Evolutionary conservation across 2,329 filamentous ascomycete genomes (phyloP), one percentile per base, ranked within the genome.

Genomic region (Trichoderma citrinoviride): DNA sequence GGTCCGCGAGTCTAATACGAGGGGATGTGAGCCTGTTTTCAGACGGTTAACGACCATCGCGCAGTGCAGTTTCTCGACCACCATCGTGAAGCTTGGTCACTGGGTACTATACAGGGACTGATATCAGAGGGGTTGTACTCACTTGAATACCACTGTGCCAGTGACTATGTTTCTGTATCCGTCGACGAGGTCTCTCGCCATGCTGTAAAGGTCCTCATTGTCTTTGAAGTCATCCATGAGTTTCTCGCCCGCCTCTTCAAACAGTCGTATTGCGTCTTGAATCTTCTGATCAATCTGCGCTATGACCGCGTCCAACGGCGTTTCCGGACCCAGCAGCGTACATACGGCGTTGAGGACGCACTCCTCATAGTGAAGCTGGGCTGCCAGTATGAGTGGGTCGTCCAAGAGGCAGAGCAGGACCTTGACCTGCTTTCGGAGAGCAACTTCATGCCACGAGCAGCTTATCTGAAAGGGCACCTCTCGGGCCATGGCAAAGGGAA

Each of bases 131-230:
- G 14, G 53, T 5, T 29, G 27, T 44, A 69, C 75, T 54, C 61
- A 77, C 76, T 73, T 74, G 67, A 76, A 77, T 52, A 73, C 67
- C 2, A 77, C 65, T 10, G 70, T 72, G 14, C 76, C 76, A 0
- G 72, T 76, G 12, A 73, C 72, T 55, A 75, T 71, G 25, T 62
- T 55, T 15, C 71, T 72, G 10, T 72, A 73, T 2, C 73, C 76
- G n/a, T 77, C 68, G 14, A 73, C 67, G 46, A 76, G 75, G 21
- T 53, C 68, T 60, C 37, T 63, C 6, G 73, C 66, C 15, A 67
- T 23, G 8, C 53, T 19, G 2, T 58, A 52, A 41, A 69, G 8
- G 17, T 68, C 40, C 1, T 69, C 52, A 17, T 73, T 63, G 3
- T 54, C 23, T 2, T 43, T 14, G 8, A 57, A 65, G 7, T 54